Base-by-base conservation (phyloP, 2,329 filamentous ascomycete genomes). In the Zelopaecilomyces penicillatus region DNA sequence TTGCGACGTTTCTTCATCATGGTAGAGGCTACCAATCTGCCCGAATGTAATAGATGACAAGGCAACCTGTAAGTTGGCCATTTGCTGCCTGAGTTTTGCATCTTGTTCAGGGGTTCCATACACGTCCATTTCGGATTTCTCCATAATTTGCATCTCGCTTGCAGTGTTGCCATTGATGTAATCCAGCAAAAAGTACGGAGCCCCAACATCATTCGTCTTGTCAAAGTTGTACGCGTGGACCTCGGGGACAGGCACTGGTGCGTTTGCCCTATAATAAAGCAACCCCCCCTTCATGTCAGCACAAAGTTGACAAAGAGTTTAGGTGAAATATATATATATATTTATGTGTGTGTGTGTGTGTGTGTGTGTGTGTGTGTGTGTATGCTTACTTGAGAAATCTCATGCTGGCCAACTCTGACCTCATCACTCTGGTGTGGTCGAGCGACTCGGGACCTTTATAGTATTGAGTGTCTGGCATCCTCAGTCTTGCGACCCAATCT, bases 21-120 rank as follows among this genome's bases (percentile, higher is more conserved):
- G 35, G 26, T 43, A 43, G 7, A 47, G 26, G 28, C 45, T 35
- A 30, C 45, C 41, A 29, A 47, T 47, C 31, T 40, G 19, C n/a
- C 37, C 29, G 37, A 47, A 47, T 7, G 12, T 39, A 28, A 47
- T 37, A 4, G 41, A 39, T 29, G 37, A 6, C 4, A 41, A 9
- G 4, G 27, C 30, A 28, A 34, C 45, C 41, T 47, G 41, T 19
- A 47, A 40, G 30, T 29, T 11, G 7, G 45, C 45, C 41, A 47
- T 40, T 27, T 47, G 34, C 32, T 30, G 30, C 9, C 41, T 35
- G 33, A 47, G 43, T 6, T 29, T 36, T 12, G 19, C 26, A 12
- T 47, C 45, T 33, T 43, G 45, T 34, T 41, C 36, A 10, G 31
- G 32, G 12, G 9, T 34, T 34, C 32, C 32, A 19, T 19, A 19